Percentiles rank a stretch among this genome's conserved stretches.
Conservation (phyloP, 441 rosid genomes). For the Adansonia grandidieri region DNA sequence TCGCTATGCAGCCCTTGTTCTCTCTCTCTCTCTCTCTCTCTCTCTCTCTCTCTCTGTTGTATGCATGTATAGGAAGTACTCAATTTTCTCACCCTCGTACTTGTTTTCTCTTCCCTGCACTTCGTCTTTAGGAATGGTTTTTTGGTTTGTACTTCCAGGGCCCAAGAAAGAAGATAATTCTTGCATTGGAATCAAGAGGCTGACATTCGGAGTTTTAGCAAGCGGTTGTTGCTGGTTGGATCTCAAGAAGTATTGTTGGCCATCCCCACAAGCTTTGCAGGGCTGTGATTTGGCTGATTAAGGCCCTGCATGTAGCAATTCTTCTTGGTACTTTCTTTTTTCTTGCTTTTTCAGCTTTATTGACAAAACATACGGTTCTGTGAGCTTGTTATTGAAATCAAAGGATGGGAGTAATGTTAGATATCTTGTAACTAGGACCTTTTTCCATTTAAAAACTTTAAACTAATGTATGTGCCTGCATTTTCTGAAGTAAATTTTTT, state of each 20-base stretch:
- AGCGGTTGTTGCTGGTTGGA: constrained; percentile 12
- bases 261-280: constrained; percentile 22
- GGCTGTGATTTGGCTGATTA: constrained; percentile 33
- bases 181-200: constrained; percentile 78
- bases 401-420: neutral
- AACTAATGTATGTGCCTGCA: neutral
- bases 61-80: neutral
- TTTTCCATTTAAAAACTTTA: neutral
- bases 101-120: neutral
- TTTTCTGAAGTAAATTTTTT: neutral
- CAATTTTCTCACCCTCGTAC: neutral
- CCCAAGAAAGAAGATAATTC: constrained; percentile 92
- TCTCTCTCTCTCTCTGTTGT: neutral
- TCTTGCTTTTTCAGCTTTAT: neutral
- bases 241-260: constrained; percentile 18
- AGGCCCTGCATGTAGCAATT: constrained; percentile 30
- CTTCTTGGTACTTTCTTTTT: neutral
- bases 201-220: constrained; percentile 31
- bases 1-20: neutral
- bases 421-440: neutral
- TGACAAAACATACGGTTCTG: neutral
- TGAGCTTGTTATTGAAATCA: constrained; percentile 9
- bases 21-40: neutral
- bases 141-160: constrained; percentile 57
- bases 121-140: neutral